Percentiles rank a stretch among this genome's conserved stretches.
These are phyloP conservation scores for Coffea canephora DNA, from an alignment of 257 asterid genomes.

Conservation along the genomic window DNA sequence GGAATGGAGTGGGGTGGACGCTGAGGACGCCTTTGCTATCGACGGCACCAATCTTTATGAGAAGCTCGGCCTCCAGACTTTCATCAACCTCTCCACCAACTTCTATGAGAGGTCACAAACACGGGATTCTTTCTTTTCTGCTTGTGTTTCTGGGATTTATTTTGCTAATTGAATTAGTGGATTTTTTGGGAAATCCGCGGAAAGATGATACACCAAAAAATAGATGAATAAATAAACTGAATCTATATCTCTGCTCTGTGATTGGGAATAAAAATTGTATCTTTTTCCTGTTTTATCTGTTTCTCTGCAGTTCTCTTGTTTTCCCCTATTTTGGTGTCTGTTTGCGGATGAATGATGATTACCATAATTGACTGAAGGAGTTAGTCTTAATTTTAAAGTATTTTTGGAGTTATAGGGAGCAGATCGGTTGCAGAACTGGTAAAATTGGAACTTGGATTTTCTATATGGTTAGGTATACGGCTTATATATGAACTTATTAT, in stretches of 20 bases:
- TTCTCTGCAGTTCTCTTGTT: neutral
- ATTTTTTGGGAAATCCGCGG: neutral
- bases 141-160: neutral
- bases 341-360: no score
- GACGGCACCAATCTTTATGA: conserved; percentile 67
- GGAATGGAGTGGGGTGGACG: conserved; percentile 81
- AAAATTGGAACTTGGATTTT: neutral
- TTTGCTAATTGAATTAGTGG: neutral
- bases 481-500: neutral
- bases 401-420: neutral
- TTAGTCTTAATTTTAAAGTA: no score
- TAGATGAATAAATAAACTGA: neutral
- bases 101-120: conserved; percentile 67
- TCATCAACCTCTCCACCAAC: conserved; percentile 80
- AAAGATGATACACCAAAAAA: neutral
- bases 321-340: no score
- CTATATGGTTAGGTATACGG: neutral
- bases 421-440: neutral
- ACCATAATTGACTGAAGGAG: neutral
- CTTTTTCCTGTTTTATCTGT: neutral
- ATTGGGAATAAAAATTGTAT: neutral
- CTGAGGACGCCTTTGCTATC: conserved; percentile 72
- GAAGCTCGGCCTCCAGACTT: conserved; percentile 80
- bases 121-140: neutral
- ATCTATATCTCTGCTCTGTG: conserved; percentile 2